A percentile compares a stretch with the other conserved stretches of the same genome.
These are phyloP conservation scores for Acacia melanoxylon DNA, from an alignment of 306 rosid species.

Conservation along the genomic window DNA sequence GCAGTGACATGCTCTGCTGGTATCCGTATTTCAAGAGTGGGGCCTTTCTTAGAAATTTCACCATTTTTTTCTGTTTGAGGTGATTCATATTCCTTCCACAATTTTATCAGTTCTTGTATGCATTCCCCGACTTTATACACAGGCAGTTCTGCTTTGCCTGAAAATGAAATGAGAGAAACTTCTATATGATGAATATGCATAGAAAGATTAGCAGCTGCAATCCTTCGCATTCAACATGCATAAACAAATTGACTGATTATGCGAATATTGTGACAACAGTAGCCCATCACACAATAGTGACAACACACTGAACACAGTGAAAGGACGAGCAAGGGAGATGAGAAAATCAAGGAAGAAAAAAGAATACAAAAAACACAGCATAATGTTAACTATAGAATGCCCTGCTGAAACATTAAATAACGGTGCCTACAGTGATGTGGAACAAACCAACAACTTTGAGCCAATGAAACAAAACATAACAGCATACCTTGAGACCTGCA, in stretches of 20 bases:
- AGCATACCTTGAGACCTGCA: constrained; percentile 97
- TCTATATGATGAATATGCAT: constrained; percentile 33
- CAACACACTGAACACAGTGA: neutral
- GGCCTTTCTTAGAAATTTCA: constrained; percentile 66
- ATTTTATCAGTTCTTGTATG: constrained; percentile 90
- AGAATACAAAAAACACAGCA: constrained; percentile 22
- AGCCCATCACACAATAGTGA: neutral
- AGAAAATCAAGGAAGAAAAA: constrained; percentile 11
- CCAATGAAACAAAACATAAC: constrained; percentile 39
- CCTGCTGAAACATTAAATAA: constrained; percentile 30
- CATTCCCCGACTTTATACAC: constrained; percentile 95
- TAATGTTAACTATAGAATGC: constrained; percentile 12
- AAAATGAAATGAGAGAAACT: constrained; percentile 55
- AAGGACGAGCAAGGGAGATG: neutral
- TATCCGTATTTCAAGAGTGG: constrained; percentile 85
- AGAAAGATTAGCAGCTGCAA: constrained; percentile 11
- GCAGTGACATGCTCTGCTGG: constrained; percentile 92
- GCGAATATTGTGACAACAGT: neutral
- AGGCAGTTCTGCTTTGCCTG: constrained; percentile 82
- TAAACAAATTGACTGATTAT: constrained; percentile 5
- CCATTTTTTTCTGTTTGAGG: constrained; percentile 61
- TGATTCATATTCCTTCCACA: constrained; percentile 82
- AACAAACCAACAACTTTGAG: constrained; percentile 30
- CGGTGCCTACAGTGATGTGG: constrained; percentile 26
- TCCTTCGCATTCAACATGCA: neutral